Base-by-base conservation (phyloP, 179 eudicot species). In the Gypsophila paniculata region DNA sequence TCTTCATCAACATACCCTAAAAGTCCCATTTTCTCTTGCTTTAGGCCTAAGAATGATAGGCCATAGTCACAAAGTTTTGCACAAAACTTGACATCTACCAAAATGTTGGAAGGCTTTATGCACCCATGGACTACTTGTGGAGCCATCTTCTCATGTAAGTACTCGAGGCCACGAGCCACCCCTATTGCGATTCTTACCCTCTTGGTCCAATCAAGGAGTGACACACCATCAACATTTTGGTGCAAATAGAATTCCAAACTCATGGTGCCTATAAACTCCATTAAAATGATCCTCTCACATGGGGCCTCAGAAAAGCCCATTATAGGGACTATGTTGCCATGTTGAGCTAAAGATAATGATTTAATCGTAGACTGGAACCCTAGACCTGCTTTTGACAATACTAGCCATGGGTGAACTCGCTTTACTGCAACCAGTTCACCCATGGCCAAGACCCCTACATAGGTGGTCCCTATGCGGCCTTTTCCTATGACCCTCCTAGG, bases 1-100 rank as follows among this genome's bases (percentile, higher is more conserved):
- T 91, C 97, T 15, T 86, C 85, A 67, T 91, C 98, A 2, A 91
- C 96, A 70, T 93, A 93, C 76, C 98, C 98, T 23, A 82, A 82
- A 10, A 88, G 65, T 1, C 83, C 76, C 25, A 22, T 42, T 85
- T 82, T 70, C 72, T 76, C 82, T 54, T 79, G 55, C 74, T 80
- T 59, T 52, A 82, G 59, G 74, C 82, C 86, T 83, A 93, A 76
- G 44, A 89, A 87, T n/a, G 85, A 81, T 14, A 93, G 77, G 73
- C 98, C 98, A 80, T 89, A 93, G 53, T 93, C 98, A 77, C 96
- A 73, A 65, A 91, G 32, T 75, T 79, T 87, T 10, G 89, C 91
- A 69, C 83, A 61, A 70, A 83, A 81, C 44, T 88, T 87, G 39
- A 74, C 84, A 79, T 91, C 97, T 13, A 91, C 68, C 53, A 93